phyloP scores from a whole-genome alignment of 2,329 filamentous ascomycete species.

The Hymenoscyphus salicellus region DNA sequence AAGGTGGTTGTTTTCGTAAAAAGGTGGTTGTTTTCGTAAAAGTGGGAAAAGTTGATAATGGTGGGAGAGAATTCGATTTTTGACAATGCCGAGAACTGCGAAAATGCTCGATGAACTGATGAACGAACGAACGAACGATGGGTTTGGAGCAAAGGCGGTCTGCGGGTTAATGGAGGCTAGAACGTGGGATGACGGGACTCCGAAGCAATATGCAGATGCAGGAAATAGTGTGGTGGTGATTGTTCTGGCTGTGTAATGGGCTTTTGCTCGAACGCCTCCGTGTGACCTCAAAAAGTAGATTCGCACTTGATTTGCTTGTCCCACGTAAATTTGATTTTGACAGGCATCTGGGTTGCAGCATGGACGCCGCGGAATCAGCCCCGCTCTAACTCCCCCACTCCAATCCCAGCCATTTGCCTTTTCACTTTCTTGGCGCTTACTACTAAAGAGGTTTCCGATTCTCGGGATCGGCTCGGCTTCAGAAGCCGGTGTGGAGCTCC shows the following conservation, averaged over 20 bases:
- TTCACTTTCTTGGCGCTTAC: too few species aligned
- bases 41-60: not conserved
- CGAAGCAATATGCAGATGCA: not conserved
- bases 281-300: not conserved
- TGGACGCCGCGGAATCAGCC: too few species aligned
- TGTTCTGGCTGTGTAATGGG: not conserved
- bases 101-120: not conserved
- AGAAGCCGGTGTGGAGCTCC: not conserved
- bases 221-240: not conserved
- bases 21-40: not conserved
- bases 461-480: not conserved
- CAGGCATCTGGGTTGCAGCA: too few species aligned
- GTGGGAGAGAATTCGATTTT: not conserved
- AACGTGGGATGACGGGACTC: not conserved
- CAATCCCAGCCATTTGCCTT: too few species aligned
- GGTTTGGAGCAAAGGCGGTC: not conserved
- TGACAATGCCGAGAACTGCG: not conserved
- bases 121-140: not conserved
- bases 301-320: not conserved
- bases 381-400: too few species aligned
- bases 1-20: not conserved
- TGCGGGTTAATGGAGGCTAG: not conserved
- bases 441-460: not conserved
- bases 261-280: constrained; percentile 2
- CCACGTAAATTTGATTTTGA: not conserved